Conservation (phyloP, 2,329 filamentous ascomycete genomes). For the Dactylellina parvicollis region DNA sequence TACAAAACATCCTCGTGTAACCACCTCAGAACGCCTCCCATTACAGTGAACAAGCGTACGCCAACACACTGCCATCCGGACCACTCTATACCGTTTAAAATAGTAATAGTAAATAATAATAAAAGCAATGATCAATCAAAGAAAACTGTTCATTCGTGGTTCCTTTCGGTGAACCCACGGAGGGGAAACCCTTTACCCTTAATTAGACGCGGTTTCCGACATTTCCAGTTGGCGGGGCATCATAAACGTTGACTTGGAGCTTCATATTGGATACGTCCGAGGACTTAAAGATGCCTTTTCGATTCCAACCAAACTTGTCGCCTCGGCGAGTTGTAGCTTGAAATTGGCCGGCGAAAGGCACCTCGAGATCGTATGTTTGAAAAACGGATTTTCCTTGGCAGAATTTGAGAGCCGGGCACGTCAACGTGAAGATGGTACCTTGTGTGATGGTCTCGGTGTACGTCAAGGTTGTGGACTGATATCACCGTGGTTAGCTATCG, state of each 20-base stretch:
- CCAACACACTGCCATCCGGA: background rate
- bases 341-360: slow-evolving; percentile 25
- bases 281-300: slow-evolving; percentile 37
- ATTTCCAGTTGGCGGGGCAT: slow-evolving; percentile 16
- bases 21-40: background rate
- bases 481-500: background rate
- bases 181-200: background rate
- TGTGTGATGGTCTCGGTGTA: slow-evolving; percentile 35
- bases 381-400: slow-evolving; percentile 44
- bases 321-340: slow-evolving; percentile 35
- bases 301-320: slow-evolving; percentile 41
- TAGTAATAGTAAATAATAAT: background rate
- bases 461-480: slow-evolving; percentile 29
- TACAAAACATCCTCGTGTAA: background rate
- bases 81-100: background rate
- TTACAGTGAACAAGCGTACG: background rate
- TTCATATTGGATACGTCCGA: slow-evolving; percentile 49
- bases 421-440: slow-evolving; percentile 28
- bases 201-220: background rate
- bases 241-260: slow-evolving; percentile 42
- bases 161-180: background rate
- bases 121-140: background rate
- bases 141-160: background rate
- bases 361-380: slow-evolving; percentile 48
- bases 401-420: slow-evolving; percentile 35